Percentiles rank a stretch among this genome's conserved stretches.
These are phyloP conservation scores for Pseudogymnoascus sp. DNA, from an alignment of 2,329 filamentous ascomycete genomes.

Conservation along the genomic window DNA sequence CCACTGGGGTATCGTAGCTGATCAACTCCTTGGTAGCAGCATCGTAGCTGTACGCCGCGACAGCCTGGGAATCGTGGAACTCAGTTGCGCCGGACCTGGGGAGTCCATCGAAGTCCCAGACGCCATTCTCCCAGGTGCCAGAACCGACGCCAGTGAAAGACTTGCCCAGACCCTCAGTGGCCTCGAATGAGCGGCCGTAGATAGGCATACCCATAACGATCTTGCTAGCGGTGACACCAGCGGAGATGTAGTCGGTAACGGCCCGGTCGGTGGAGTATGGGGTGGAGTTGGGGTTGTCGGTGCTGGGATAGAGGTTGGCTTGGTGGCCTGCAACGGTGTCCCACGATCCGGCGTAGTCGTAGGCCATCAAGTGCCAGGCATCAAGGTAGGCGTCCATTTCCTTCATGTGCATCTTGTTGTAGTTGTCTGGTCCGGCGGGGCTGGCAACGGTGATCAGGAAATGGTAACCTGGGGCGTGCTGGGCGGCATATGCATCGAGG, in stretches of 20 bases:
- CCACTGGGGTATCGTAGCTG: slow-evolving; percentile 58
- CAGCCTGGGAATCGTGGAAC: slow-evolving; percentile 45
- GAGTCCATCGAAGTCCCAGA: slow-evolving; percentile 76
- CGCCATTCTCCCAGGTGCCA: slow-evolving; percentile 63
- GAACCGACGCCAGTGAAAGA: slow-evolving; percentile 54
- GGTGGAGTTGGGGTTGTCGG: slow-evolving; percentile 46
- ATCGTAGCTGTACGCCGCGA: slow-evolving; percentile 67
- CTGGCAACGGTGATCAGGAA: slow-evolving; percentile 47
- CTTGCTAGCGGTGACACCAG: slow-evolving; percentile 55
- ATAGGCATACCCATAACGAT: slow-evolving; percentile 72
- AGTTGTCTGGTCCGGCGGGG: slow-evolving; percentile 41
- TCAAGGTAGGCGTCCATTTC: slow-evolving; percentile 42
- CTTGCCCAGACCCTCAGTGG: slow-evolving; percentile 57
- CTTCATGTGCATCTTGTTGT: slow-evolving; percentile 37
- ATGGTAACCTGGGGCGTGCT: slow-evolving; percentile 38
- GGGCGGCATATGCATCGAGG: slow-evolving; percentile 40
- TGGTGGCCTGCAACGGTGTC: slow-evolving; percentile 55
- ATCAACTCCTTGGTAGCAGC: slow-evolving; percentile 50
- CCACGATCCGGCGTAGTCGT: slow-evolving; percentile 64
- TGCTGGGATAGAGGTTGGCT: slow-evolving; percentile 58
- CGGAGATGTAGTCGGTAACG: slow-evolving; percentile 53
- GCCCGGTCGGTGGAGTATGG: slow-evolving; percentile 62
- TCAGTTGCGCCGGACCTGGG: slow-evolving; percentile 53
- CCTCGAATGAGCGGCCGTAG: slow-evolving; percentile 64
- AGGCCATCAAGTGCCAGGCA: slow-evolving; percentile 59